phyloP scores from a whole-genome alignment of 2,329 filamentous ascomycete species.

The Aspergillus ochraceus region DNA sequence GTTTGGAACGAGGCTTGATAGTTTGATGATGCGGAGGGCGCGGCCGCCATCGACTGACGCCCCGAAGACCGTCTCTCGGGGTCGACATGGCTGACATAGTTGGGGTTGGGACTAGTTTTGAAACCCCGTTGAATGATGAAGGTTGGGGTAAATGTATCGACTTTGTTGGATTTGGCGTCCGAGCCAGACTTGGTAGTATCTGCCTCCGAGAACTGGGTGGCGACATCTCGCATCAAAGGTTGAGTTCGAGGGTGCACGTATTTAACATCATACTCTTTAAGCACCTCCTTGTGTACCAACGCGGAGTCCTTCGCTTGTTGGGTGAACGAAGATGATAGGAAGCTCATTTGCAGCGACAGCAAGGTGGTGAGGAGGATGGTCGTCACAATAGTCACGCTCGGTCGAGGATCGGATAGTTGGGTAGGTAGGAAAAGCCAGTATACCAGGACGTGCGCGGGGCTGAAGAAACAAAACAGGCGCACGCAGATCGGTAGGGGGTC shows the following conservation, averaged over 20 bases:
- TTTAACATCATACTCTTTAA: conserved; percentile 95
- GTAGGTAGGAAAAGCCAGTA: conserved; percentile 88
- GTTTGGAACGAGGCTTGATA: conserved; percentile 35
- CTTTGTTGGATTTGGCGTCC: conserved; percentile 50
- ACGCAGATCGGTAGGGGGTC: conserved; percentile 84
- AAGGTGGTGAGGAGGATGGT: conserved; percentile 74
- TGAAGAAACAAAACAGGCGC: conserved; percentile 84
- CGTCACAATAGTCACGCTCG: conserved; percentile 82
- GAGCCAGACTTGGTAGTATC: conserved; percentile 38
- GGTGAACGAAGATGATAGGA: conserved; percentile 71
- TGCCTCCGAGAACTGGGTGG: conserved; percentile 68
- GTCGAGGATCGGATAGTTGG: conserved; percentile 70
- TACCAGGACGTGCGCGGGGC: conserved; percentile 86
- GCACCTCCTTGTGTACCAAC: conserved; percentile 85
- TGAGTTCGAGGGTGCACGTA: conserved; percentile 90
- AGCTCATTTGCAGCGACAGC: conserved; percentile 73
- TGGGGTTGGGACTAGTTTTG: conserved; percentile 77
- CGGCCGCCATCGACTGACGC: conserved; percentile 42
- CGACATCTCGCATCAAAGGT: conserved; percentile 73
- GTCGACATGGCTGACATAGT: conserved; percentile 72
- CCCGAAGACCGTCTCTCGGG: conserved; percentile 55
- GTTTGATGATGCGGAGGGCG: conserved; percentile 42
- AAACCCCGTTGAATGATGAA: conserved; percentile 73
- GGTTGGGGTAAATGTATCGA: conserved; percentile 63
- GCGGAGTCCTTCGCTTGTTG: conserved; percentile 83